Evolutionary conservation across 2,329 filamentous ascomycete species (phyloP).

Genomic region (Fusarium nelsonii): DNA sequence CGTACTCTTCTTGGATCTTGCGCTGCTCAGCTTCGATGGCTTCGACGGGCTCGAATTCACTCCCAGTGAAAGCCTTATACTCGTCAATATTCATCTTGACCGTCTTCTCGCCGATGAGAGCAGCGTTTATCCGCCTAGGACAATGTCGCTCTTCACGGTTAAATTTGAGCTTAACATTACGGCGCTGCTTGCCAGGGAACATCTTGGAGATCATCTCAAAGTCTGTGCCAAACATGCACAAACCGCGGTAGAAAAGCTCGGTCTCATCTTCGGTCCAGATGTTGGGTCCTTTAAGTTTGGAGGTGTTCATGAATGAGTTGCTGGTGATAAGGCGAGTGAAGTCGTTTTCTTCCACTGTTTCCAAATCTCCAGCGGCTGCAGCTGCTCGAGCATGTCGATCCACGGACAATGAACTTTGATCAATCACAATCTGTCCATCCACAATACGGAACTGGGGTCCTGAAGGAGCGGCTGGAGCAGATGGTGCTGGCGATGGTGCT

Average conservation of each 20-base stretch:
- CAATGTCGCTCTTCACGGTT: conserved; percentile 80
- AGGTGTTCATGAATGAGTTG: conserved; percentile 71
- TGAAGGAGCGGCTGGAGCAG: conserved; percentile 49
- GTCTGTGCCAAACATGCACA: conserved; percentile 84
- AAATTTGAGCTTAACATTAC: conserved; percentile 85
- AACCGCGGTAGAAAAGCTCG: conserved; percentile 79
- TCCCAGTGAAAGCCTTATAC: conserved; percentile 67
- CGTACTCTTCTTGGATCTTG: conserved; percentile 59
- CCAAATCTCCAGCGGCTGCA: conserved; percentile 63
- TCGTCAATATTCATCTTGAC: conserved; percentile 70
- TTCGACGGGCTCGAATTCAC: conserved; percentile 67
- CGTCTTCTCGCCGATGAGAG: conserved; percentile 71
- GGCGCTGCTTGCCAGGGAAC: conserved; percentile 78
- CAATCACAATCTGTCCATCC: conserved; percentile 78
- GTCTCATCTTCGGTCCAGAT: conserved; percentile 79
- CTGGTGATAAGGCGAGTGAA: conserved; percentile 79
- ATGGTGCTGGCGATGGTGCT: conserved; percentile 42
- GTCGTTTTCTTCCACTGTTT: conserved; percentile 81
- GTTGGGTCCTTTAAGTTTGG: conserved; percentile 73
- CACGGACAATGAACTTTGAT: conserved; percentile 75
- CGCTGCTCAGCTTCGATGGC: conserved; percentile 68
- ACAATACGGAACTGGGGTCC: conserved; percentile 72
- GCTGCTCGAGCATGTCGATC: conserved; percentile 75
- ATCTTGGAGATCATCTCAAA: conserved; percentile 83
- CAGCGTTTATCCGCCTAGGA: conserved; percentile 72